A percentile compares a stretch with the other conserved stretches of the same genome.
Conservation (phyloP, 345 rosid genomes). For the Aethionema arabicum region DNA sequence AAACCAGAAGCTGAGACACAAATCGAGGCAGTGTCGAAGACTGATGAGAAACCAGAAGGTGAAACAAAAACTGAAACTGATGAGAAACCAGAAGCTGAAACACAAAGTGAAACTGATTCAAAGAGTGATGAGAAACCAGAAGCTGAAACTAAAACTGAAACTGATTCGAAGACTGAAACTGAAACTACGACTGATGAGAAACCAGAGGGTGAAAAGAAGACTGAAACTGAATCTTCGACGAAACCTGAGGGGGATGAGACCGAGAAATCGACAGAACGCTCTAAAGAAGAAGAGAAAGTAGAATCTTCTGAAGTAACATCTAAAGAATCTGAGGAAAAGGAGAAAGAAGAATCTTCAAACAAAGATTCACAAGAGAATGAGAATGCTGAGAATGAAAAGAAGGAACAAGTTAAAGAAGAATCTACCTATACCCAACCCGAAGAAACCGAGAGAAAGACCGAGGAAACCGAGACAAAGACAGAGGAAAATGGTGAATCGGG, state of each 20-base stretch:
- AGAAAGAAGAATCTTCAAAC: conserved; percentile 30
- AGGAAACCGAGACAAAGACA: conserved; percentile 17
- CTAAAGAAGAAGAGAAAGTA: conserved; percentile 16
- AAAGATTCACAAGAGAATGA: conserved; percentile 30
- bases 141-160: conserved; percentile 26
- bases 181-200: conserved; percentile 11
- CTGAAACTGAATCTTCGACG: conserved; percentile 1
- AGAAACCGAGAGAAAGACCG: conserved; percentile 36
- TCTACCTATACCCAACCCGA: conserved; percentile 23
- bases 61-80: conserved; percentile 23
- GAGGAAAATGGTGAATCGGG: too few relatives aligned
- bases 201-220: conserved; percentile 29
- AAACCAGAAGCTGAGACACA: conserved; percentile 35
- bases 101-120: conserved; percentile 8
- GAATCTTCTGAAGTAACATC: conserved; percentile 22
- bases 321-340: conserved; percentile 29
- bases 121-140: conserved; percentile 26
- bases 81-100: conserved; percentile 35
- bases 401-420: conserved; percentile 37
- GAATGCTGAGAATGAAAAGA: conserved; percentile 36
- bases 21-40: conserved; percentile 7
- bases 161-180: conserved; percentile 18
- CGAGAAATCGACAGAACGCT: conserved; percentile 7
- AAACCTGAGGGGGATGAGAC: not conserved
- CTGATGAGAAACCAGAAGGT: conserved; percentile 31